A percentile compares a stretch with the other conserved stretches of the same genome.
Evolutionary conservation across 73 alveolate genomes (phyloP).

Genomic region (Vitrella brassicaformis): DNA sequence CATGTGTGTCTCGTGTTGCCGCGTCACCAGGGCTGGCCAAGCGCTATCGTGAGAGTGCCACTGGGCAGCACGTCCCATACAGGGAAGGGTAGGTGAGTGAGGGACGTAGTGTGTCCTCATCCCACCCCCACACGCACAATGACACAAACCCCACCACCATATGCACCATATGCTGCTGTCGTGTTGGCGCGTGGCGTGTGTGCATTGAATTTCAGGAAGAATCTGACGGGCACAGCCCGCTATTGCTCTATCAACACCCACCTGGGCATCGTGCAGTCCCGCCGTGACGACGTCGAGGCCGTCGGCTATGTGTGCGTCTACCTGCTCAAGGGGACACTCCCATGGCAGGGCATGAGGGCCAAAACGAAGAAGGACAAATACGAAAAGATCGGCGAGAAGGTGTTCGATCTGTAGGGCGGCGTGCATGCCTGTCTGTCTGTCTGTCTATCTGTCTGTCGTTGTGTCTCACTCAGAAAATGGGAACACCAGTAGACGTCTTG

Average conservation of each 20-base stretch:
- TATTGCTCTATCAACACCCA: slow-evolving; percentile 52
- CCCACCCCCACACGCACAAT: not conserved
- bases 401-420: too few species aligned
- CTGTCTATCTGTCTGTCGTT: too few species aligned
- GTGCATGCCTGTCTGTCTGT: too few species aligned
- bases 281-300: slow-evolving; percentile 64
- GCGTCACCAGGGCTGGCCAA: slow-evolving; percentile 31
- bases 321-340: slow-evolving; percentile 30
- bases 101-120: not conserved
- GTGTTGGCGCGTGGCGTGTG: not conserved
- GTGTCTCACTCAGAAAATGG: too few species aligned
- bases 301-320: slow-evolving; percentile 44
- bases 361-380: slow-evolving; percentile 28
- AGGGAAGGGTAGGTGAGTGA: not conserved
- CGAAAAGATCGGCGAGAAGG: slow-evolving; percentile 1
- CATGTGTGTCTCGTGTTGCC: not conserved
- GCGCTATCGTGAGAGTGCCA: slow-evolving; percentile 39
- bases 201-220: slow-evolving; percentile 9
- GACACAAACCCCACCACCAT: not conserved
- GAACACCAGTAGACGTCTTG: not conserved
- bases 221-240: slow-evolving; percentile 66
- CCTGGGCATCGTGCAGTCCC: slow-evolving; percentile 48
- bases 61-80: slow-evolving; percentile 39
- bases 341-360: slow-evolving; percentile 48
- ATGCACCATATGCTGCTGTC: not conserved